Evolutionary conservation across 352 stramenopile genomes (phyloP).

Genomic region (Hyaloperonospora arabidopsidis): DNA sequence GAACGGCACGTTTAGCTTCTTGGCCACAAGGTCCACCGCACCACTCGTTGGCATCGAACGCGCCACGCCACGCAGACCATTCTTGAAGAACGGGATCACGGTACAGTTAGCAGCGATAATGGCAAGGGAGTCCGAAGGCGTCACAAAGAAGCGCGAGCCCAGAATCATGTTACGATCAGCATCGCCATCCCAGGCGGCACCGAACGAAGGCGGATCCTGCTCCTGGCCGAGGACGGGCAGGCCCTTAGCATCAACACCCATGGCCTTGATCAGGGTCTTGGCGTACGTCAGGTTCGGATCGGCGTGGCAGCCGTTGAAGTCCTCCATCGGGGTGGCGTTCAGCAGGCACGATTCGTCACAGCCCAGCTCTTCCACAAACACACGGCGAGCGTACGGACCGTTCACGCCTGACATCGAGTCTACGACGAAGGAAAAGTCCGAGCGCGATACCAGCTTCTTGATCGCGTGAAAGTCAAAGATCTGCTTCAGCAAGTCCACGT

Average conservation of each 20-base stretch:
- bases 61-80: conserved; percentile 91
- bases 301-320: conserved; percentile 95
- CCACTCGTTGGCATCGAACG: conserved; percentile 97
- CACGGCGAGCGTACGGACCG: conserved; percentile 90
- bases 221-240: conserved; percentile 70
- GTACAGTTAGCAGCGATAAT: conserved; percentile 97
- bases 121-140: conserved; percentile 96
- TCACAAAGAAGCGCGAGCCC: conserved; percentile 97
- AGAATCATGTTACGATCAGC: conserved; percentile 99
- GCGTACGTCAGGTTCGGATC: conserved; percentile 99
- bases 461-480: conserved; percentile 97
- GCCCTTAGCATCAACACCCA: conserved; percentile 89
- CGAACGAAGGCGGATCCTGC: conserved; percentile 75
- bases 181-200: conserved; percentile 96
- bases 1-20: conserved; percentile 90
- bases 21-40: conserved; percentile 95
- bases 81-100: conserved; percentile 94
- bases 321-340: conserved; percentile 92
- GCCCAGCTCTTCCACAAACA: conserved; percentile 96
- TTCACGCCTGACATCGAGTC: conserved; percentile 98
- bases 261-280: conserved; percentile 91
- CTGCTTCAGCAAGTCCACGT: conserved; percentile 91
- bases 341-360: conserved; percentile 72
- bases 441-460: conserved; percentile 85
- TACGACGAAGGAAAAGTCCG: conserved; percentile 93